These are phyloP conservation scores for Aspergillus costaricaensis DNA, from an alignment of 2,329 filamentous ascomycete species.

Conservation along the genomic window DNA sequence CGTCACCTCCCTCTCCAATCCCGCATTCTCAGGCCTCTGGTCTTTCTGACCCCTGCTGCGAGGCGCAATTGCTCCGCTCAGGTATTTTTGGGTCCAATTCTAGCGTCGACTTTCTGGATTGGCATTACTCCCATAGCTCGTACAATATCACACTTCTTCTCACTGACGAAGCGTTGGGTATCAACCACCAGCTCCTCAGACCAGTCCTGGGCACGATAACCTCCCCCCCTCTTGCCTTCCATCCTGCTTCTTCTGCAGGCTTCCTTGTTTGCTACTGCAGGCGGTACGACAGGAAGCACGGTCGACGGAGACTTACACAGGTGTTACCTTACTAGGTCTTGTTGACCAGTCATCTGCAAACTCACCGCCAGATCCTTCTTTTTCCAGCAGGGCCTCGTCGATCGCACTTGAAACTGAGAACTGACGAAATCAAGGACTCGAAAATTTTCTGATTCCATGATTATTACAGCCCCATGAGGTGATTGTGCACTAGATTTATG, in stretches of 20 bases:
- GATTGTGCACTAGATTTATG: slow-evolving; percentile 12
- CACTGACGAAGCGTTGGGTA: background rate
- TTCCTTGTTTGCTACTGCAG: background rate
- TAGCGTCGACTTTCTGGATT: background rate
- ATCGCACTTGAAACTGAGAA: slow-evolving; percentile 1
- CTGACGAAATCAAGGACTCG: background rate
- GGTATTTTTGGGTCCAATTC: background rate
- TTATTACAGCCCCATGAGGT: slow-evolving; percentile 11
- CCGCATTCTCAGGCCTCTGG: background rate
- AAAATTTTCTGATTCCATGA: background rate
- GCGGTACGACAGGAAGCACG: background rate
- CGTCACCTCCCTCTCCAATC: background rate
- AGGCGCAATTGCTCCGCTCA: background rate
- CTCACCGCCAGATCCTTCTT: slow-evolving; percentile 13
- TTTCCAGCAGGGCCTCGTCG: background rate
- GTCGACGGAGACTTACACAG: slow-evolving; percentile 1
- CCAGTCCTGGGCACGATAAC: background rate
- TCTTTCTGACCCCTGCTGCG: background rate
- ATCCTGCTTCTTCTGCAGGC: background rate
- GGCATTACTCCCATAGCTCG: background rate
- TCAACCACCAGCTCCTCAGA: background rate
- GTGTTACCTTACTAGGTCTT: background rate
- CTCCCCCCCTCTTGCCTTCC: background rate
- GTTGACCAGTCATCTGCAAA: slow-evolving; percentile 2
- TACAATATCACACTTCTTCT: background rate